phyloP scores from a whole-genome alignment of 352 stramenopile species.

The Globisporangium sylvaticum region DNA sequence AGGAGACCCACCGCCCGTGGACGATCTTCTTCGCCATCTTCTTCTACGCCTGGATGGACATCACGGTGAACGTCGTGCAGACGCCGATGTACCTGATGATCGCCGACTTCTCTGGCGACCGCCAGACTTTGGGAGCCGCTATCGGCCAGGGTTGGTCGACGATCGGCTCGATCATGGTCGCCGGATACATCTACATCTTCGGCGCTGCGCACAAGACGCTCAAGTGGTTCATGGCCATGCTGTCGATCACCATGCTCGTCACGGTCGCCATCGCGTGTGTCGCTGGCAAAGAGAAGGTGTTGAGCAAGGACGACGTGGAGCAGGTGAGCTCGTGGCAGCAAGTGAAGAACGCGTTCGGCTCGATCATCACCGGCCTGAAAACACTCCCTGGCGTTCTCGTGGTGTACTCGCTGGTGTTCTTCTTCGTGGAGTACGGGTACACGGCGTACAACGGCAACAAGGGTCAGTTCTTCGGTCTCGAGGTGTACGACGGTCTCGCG shows the following conservation, averaged over 20 bases:
- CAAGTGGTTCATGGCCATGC: slow-evolving; percentile 28
- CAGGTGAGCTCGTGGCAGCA: neutral
- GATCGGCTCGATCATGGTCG: slow-evolving; percentile 25
- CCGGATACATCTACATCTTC: slow-evolving; percentile 29
- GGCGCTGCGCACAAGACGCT: slow-evolving; percentile 26
- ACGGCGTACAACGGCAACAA: too few relatives aligned
- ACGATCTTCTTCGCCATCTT: too few relatives aligned
- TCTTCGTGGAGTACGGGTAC: too few relatives aligned
- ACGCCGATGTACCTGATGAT: too few relatives aligned
- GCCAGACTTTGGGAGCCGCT: slow-evolving; percentile 25
- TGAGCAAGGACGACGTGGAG: neutral
- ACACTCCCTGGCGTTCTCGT: neutral
- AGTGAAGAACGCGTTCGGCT: slow-evolving; percentile 5
- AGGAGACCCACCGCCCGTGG: too few relatives aligned
- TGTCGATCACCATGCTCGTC: slow-evolving; percentile 19
- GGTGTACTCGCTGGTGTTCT: too few relatives aligned
- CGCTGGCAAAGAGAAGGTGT: slow-evolving; percentile 14
- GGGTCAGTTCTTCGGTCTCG: too few relatives aligned
- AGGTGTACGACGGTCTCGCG: too few relatives aligned
- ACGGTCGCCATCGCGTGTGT: slow-evolving; percentile 16
- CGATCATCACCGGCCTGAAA: slow-evolving; percentile 12
- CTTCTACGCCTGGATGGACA: too few relatives aligned
- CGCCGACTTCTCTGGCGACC: slow-evolving; percentile 9
- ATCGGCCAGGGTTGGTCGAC: slow-evolving; percentile 26
- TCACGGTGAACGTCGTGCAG: too few relatives aligned